A percentile compares a stretch with the other conserved stretches of the same genome.
Evolutionary conservation across 1,284 basidiomycete species (phyloP).

Genomic region (Microbotryum saponariae): DNA sequence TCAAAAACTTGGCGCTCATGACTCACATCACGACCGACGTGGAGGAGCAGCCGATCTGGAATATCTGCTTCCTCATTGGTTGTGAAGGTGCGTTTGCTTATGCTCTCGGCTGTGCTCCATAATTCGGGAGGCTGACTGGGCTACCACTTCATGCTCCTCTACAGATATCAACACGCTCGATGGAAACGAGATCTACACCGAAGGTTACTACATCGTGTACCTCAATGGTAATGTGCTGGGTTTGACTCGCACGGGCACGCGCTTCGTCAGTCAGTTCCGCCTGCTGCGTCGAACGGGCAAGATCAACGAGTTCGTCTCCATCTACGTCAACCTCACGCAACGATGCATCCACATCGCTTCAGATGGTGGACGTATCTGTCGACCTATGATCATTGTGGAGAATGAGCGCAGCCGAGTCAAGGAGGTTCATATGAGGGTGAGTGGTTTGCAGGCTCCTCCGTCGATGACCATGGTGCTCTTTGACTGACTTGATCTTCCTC

Average conservation of each 20-base stretch:
- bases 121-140: background rate
- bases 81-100: conserved; percentile 63
- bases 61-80: conserved; percentile 85
- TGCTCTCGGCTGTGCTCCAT: background rate
- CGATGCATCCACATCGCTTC: conserved; percentile 91
- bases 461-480: background rate
- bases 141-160: too few relatives aligned
- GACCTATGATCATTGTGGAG: conserved; percentile 97
- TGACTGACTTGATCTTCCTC: conserved; percentile 9
- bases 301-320: conserved; percentile 92
- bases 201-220: conserved; percentile 87
- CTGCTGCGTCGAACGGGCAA: conserved; percentile 82
- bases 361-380: conserved; percentile 95
- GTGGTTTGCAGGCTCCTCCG: conserved; percentile 27
- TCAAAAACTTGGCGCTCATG: conserved; percentile 98
- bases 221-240: conserved; percentile 96
- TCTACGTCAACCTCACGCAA: conserved; percentile 96
- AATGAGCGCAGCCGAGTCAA: conserved; percentile 68
- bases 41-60: conserved; percentile 87
- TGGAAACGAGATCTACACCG: conserved; percentile 90
- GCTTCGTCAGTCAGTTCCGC: conserved; percentile 85
- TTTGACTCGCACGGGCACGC: conserved; percentile 73
- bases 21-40: conserved; percentile 99
- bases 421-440: conserved; percentile 69
- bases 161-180: conserved; percentile 86